Evolutionary conservation across 805 yeast genomes (phyloP), one percentile per base, ranked within the genome.

Genomic region (Tetrapisispora fleetii): DNA sequence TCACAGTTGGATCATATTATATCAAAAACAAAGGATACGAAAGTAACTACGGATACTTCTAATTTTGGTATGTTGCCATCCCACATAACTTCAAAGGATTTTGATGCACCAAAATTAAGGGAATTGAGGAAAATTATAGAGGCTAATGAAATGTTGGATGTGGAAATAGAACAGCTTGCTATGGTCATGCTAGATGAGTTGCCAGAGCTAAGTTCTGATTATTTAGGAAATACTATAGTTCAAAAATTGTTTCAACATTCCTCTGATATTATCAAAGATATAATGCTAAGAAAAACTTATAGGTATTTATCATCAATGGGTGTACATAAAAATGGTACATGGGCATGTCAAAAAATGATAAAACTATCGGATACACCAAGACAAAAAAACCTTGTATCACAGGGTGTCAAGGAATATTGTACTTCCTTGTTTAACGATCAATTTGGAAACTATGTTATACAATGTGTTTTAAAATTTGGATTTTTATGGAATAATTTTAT

Each of bases 271-370:
- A 74, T 89, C 49, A 86, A 87, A 60, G 83, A 85, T 55, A 77
- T 83, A 63, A 84, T 93, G 87, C 74, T 93, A 48, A 79, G 83
- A 58, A 78, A 78, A 54, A 78, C 95, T 38, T 72, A 83, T 4
- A 95, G 90, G 27, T 86, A 76, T 59, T 71, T 93, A 53, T 86
- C 96, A 1, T 95, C 88, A 57, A 83, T 91, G 74, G 93, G 97
- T 57, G 83, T 88, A 48, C 99, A 93, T 69, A 93, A 93, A 62
- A 93, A 93, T 65, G 99, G 99, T 52, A 93, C 99, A 5, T 93
- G 99, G 99, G 98, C 97, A 1, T 95, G 96, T 22, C 99, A 93
- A 67, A 93, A 91, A 67, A 83, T 93, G 66, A 89, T 93, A 56
- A 84, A 81, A 54, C 81, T 81, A 41, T 83, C 88, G 4, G 67